Conservation (phyloP, 495 filamentous ascomycete species). For the Gamarada debralockiae region DNA sequence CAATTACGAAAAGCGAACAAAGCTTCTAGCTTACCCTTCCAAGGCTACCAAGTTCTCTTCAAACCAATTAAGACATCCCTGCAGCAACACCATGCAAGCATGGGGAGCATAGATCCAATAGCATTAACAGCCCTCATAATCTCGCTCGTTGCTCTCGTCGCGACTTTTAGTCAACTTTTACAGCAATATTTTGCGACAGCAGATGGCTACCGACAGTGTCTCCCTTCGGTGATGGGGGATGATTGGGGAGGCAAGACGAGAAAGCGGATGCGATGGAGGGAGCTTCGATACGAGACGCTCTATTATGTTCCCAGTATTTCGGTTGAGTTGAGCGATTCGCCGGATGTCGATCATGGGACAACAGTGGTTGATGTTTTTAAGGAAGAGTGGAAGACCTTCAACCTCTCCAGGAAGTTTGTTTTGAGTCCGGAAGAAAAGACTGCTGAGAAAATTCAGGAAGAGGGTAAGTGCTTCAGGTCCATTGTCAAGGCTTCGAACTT, state of each 20-base stretch:
- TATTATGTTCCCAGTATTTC: conserved; percentile 41
- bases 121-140: conserved; percentile 28
- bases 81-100: too few species aligned
- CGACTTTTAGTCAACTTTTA: conserved; percentile 30
- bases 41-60: too few species aligned
- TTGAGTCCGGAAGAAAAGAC: not conserved
- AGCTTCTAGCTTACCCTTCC: too few species aligned
- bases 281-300: conserved; percentile 45
- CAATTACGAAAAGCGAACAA: too few species aligned
- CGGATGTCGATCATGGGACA: not conserved
- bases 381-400: not conserved
- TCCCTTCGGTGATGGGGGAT: conserved; percentile 32
- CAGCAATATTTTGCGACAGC: conserved; percentile 38
- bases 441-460: not conserved
- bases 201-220: conserved; percentile 34
- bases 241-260: conserved; percentile 18
- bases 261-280: conserved; percentile 23
- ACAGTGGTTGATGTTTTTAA: not conserved
- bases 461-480: not conserved
- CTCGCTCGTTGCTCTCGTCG: conserved; percentile 32
- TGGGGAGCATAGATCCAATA: too few species aligned
- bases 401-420: not conserved
- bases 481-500: not conserved
- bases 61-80: too few species aligned
- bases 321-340: too few species aligned